phyloP scores from a whole-genome alignment of 2,329 filamentous ascomycete genomes.

The Cladophialophora yegresii region DNA sequence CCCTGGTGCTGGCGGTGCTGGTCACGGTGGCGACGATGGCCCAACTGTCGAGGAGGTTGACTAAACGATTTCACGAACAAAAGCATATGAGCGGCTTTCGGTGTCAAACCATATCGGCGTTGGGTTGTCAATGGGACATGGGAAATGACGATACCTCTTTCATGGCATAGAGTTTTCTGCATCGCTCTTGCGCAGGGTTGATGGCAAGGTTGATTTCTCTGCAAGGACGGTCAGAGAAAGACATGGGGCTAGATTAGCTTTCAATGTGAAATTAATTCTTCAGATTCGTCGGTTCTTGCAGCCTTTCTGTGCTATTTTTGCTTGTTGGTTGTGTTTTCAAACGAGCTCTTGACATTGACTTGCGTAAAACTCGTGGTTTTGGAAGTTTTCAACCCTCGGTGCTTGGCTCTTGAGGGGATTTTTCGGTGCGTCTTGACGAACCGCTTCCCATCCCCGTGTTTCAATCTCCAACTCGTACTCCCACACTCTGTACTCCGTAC shows the following conservation, averaged over 20 bases:
- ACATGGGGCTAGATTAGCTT: constrained; percentile 13
- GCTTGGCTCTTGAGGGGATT: not conserved
- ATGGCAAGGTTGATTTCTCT: constrained; percentile 16
- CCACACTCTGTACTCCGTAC: not conserved
- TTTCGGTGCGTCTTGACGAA: not conserved
- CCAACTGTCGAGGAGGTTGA: constrained; percentile 67
- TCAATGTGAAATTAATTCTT: constrained; percentile 9
- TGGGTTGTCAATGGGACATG: constrained; percentile 27
- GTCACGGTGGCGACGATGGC: constrained; percentile 60
- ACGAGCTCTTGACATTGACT: not conserved
- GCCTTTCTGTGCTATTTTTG: not conserved
- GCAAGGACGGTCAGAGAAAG: constrained; percentile 5
- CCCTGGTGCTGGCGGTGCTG: constrained; percentile 50
- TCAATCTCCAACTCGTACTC: not conserved
- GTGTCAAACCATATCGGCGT: constrained; percentile 33
- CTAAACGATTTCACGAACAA: constrained; percentile 48
- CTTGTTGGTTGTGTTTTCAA: not conserved
- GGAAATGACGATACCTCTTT: constrained; percentile 32
- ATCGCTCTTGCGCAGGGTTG: constrained; percentile 15
- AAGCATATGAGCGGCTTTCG: constrained; percentile 32
- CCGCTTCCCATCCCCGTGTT: not conserved
- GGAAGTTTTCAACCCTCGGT: not conserved
- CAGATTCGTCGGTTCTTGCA: not conserved
- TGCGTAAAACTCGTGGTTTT: not conserved
- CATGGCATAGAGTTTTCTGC: constrained; percentile 34